Base-by-base conservation (phyloP, 2,329 filamentous ascomycete genomes). In the Aureobasidium lini region DNA sequence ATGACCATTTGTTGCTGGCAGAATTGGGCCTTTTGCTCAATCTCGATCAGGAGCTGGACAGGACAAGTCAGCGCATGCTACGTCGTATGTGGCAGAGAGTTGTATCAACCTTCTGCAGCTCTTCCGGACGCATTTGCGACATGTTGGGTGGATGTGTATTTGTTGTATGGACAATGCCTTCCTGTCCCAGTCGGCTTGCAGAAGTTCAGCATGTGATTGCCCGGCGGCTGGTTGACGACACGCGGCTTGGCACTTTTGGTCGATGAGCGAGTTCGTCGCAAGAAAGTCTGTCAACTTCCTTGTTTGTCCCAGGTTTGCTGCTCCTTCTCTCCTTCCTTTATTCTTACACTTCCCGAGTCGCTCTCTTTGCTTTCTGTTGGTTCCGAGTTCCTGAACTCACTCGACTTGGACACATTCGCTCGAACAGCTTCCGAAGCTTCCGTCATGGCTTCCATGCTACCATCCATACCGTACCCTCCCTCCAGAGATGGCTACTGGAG, bases 1-100 rank as follows among this genome's bases (percentile, higher is more conserved):
- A 96, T 81, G 64, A 84, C 83, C 70, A 97, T 93, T 75, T 97
- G 92, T 76, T 97, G 92, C 75, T 96, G 90, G 15, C 94, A 89
- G 63, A 87, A 86, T 42, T 89, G 78, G 13, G 92, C 92, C 73
- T 95, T 94, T 64, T 87, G 85, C 76, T 96, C 91, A 69, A 97
- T 96, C 77, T 97, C 94, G 74, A 89, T 88, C 68, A 96, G 84
- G 63, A 96, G 81, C 93, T 96, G 65, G 58, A 62, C 16, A 60
- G 57, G 58, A 60, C 57, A 64, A n/a, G 40, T 56, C 31, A 56
- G 52, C 31, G 40, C 31, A 13, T 56, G 31, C 28, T 3, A 15
- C 2, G 1, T 13, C n/a, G 11, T 32, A 6, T 10, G 16, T n/a
- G 16, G 40, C 2, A 3, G 7, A 1, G 6, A 56, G 7, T 13